Evolutionary conservation across 495 filamentous ascomycete genomes (phyloP).

Genomic region (Trichocladium uniseriatum): DNA sequence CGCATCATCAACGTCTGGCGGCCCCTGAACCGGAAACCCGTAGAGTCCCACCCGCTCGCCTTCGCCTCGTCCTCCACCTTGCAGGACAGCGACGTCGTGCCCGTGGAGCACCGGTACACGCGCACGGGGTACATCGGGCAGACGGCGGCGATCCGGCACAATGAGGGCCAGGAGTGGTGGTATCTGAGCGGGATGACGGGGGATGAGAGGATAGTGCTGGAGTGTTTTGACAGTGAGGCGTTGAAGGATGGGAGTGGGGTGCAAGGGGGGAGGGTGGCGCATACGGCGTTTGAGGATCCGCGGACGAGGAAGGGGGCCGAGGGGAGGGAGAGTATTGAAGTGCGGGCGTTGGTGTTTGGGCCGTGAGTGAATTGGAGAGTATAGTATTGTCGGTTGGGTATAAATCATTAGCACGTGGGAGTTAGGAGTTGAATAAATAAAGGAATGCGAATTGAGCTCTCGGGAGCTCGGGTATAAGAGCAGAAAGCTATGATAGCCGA

Average conservation of each 20-base stretch:
- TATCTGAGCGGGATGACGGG: conserved; percentile 72
- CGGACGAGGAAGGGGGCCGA: conserved; percentile 51
- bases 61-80: conserved; percentile 57
- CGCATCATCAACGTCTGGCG: conserved; percentile 88
- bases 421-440: background rate
- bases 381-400: background rate
- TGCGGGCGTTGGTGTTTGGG: conserved; percentile 76
- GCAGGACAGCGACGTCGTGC: conserved; percentile 53
- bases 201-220: conserved; percentile 65
- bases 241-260: conserved; percentile 38
- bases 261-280: conserved; percentile 59
- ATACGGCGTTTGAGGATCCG: conserved; percentile 73
- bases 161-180: conserved; percentile 56
- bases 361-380: conserved; percentile 27
- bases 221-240: conserved; percentile 68
- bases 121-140: conserved; percentile 53
- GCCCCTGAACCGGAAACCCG: conserved; percentile 57
- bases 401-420: too few species aligned
- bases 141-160: conserved; percentile 62
- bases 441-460: background rate
- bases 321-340: conserved; percentile 75
- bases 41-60: conserved; percentile 60
- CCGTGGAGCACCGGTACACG: conserved; percentile 68
- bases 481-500: background rate
- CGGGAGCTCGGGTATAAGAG: background rate